A percentile compares a stretch with the other conserved stretches of the same genome.
phyloP scores from a whole-genome alignment of 2,329 filamentous ascomycete genomes.

The Tolypocladium inflatum region DNA sequence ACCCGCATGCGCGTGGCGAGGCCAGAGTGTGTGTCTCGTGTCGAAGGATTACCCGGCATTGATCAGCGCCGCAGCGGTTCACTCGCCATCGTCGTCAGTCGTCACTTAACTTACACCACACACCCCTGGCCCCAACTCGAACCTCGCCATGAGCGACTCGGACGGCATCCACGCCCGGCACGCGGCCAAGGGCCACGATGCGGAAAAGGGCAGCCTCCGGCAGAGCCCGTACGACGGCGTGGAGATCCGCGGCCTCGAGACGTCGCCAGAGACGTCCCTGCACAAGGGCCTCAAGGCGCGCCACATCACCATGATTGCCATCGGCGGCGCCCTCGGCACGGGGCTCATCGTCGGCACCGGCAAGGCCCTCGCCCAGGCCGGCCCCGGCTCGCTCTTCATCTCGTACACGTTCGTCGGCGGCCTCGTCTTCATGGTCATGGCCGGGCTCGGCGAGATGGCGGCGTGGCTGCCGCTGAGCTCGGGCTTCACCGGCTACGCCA shows the following conservation, averaged over 20 bases:
- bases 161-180: conserved; percentile 9
- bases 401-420: conserved; percentile 61
- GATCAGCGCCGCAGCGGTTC: neutral
- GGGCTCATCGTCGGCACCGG: conserved; percentile 64
- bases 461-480: conserved; percentile 69
- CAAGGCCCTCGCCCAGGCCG: conserved; percentile 41
- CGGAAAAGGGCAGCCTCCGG: conserved; percentile 9
- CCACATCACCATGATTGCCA: conserved; percentile 54
- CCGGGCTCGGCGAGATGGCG: conserved; percentile 74
- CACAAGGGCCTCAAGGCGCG: conserved; percentile 44
- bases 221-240: conserved; percentile 10
- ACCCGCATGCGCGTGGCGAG: neutral
- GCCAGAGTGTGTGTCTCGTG: neutral
- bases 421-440: conserved; percentile 75
- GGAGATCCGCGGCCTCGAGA: conserved; percentile 39
- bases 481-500: conserved; percentile 75
- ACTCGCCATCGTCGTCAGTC: neutral
- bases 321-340: conserved; percentile 66
- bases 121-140: neutral
- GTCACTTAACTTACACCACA: neutral
- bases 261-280: conserved; percentile 35
- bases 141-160: conserved; percentile 2
- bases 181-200: conserved; percentile 7
- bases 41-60: neutral
- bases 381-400: conserved; percentile 60